Conservation (phyloP, 352 stramenopile genomes). For the Phytophthora cajani region DNA sequence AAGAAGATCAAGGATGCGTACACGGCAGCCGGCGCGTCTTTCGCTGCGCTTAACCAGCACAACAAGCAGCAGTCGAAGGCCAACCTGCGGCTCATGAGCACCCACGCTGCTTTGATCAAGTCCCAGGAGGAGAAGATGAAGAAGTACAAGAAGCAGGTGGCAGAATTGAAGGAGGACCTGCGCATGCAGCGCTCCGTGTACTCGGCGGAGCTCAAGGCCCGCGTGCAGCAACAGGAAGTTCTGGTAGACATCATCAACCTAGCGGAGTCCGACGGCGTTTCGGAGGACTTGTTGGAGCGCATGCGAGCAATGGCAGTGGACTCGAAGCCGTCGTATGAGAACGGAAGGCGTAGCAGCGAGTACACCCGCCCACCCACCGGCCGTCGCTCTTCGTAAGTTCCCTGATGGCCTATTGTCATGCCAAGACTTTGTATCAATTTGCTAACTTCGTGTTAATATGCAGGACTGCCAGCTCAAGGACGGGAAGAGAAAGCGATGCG, state of each 20-base stretch:
- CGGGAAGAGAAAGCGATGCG: slow-evolving; percentile 22
- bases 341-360: slow-evolving; percentile 44
- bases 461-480: slow-evolving; percentile 22
- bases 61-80: slow-evolving; percentile 94
- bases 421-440: background rate
- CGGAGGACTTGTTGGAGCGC: slow-evolving; percentile 48
- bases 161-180: slow-evolving; percentile 83
- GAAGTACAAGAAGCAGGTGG: slow-evolving; percentile 88
- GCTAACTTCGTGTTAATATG: slow-evolving; percentile 24
- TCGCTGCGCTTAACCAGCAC: slow-evolving; percentile 93
- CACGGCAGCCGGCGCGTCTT: slow-evolving; percentile 91
- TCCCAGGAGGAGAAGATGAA: slow-evolving; percentile 92
- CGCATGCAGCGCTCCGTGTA: slow-evolving; percentile 84
- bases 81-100: slow-evolving; percentile 91
- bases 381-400: slow-evolving; percentile 41
- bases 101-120: slow-evolving; percentile 85
- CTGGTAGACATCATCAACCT: slow-evolving; percentile 52
- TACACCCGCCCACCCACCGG: slow-evolving; percentile 16
- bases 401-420: background rate
- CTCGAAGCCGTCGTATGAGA: slow-evolving; percentile 72
- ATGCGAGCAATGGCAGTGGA: slow-evolving; percentile 73
- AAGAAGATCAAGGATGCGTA: slow-evolving; percentile 94
- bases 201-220: slow-evolving; percentile 76
- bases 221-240: slow-evolving; percentile 50
- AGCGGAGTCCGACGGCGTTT: slow-evolving; percentile 61